Base-by-base conservation (phyloP, 164 flowering plant species). In the Magnolia changhungtana region DNA sequence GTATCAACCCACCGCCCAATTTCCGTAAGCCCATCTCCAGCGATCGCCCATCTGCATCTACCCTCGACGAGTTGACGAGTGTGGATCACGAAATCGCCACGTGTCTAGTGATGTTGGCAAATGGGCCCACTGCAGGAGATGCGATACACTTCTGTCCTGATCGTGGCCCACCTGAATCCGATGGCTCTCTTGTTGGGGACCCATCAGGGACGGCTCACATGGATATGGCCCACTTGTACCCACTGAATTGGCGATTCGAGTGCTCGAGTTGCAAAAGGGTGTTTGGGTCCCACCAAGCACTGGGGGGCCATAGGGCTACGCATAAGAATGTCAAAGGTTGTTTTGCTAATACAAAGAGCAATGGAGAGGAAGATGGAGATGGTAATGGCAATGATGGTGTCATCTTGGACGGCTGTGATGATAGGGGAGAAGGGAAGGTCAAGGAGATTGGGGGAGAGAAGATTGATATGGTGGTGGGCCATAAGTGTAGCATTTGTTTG, bases 311-410 rank as follows among this genome's bases (percentile, higher is more conserved):
- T 77, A 84, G 92, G 78, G 98, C 97, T 0, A 92, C 87, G 72
- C 96, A 91, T 80, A 92, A 88, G 88, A 90, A 90, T 49, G 92
- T 92, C 2, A 90, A 90, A 80, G 98, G 97, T 3, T 94, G 96
- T 69, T 94, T 88, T 37, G 96, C 95, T 1, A 90, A 81, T 23
- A 77, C 84, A 1, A 90, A 81, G 82, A 83, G 66, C 13, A 78
- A 78, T 7, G 84, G 71, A 0, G 83, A 71, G 1, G 80, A 73
- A 4, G 80, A 74, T 2, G 80, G 75, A 0, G 75, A 74, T 2
- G 75, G 51, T 11, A 31, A 64, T 21, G 80, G 63, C 19, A 16
- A 19, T 51, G 75, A n/a, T 63, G 51, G 37, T 7, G 76, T 23
- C 1, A 77, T 59, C 4, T 65, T 31, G 10, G 71, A 66, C 2